Percentiles rank a stretch among this genome's conserved stretches.
Conservation (phyloP, 345 rosid genomes). For the Citrus maxima region DNA sequence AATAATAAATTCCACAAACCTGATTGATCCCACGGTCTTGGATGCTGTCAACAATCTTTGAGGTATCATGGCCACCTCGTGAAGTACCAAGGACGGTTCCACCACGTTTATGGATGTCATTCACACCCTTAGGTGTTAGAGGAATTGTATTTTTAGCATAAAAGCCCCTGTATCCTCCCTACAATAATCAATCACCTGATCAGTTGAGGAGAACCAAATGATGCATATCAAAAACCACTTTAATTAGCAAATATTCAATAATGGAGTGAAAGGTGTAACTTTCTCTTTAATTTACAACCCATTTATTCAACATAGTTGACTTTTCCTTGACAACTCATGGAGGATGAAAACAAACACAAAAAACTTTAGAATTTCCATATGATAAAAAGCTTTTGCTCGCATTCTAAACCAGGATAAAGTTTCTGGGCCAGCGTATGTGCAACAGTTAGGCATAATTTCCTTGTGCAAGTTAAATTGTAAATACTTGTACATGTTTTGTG, state of each 20-base stretch:
- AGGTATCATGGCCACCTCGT: conserved; percentile 81
- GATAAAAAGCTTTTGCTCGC: background rate
- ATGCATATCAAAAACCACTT: background rate
- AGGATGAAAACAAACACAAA: background rate
- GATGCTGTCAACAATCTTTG: conserved; percentile 90
- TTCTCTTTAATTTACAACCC: background rate
- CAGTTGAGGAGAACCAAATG: background rate
- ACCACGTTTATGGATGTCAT: conserved; percentile 91
- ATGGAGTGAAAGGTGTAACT: background rate
- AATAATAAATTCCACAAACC: conserved; percentile 32
- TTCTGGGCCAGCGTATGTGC: background rate
- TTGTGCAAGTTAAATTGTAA: background rate
- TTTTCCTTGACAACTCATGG: background rate
- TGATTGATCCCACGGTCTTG: conserved; percentile 95
- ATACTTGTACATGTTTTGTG: background rate
- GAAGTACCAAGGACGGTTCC: conserved; percentile 90
- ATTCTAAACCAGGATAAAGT: background rate
- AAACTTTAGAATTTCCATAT: background rate
- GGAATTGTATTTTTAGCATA: conserved; percentile 72
- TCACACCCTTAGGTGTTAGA: conserved; percentile 65
- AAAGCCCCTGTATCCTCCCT: conserved; percentile 95
- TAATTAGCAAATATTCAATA: background rate
- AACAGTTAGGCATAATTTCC: background rate
- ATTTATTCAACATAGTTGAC: background rate
- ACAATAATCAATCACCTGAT: conserved; percentile 11